phyloP scores from a whole-genome alignment of 768 basidiomycete species.

The Gelatoporia subvermispora region DNA sequence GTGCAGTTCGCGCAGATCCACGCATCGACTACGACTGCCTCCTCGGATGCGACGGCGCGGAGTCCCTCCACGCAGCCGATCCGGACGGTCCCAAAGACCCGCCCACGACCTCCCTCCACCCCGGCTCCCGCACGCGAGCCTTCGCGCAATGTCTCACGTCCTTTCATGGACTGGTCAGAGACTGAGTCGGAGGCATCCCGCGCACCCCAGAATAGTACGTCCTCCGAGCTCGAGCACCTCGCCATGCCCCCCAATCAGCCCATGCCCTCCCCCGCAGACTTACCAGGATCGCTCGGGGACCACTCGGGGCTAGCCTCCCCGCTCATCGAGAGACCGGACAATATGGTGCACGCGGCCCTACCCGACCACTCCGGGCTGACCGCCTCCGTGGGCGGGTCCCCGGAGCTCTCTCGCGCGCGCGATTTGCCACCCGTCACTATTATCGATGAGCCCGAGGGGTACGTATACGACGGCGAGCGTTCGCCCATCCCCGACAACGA shows the following conservation, averaged over 20 bases:
- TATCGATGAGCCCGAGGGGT: not conserved
- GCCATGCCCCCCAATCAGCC: slow-evolving; percentile 16
- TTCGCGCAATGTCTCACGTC: slow-evolving; percentile 18
- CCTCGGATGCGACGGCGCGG: slow-evolving; percentile 8
- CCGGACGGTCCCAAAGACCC: not conserved
- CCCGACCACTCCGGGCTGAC: slow-evolving; percentile 7
- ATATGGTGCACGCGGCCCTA: slow-evolving; percentile 4
- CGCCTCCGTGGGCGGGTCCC: slow-evolving; percentile 15
- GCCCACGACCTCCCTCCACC: not conserved
- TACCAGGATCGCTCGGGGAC: not conserved
- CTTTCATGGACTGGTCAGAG: slow-evolving; percentile 20
- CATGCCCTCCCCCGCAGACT: slow-evolving; percentile 14
- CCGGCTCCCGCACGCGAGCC: slow-evolving; percentile 14
- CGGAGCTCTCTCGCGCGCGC: slow-evolving; percentile 5
- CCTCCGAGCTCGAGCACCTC: slow-evolving; percentile 23
- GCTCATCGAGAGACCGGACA: not conserved
- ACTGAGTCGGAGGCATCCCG: slow-evolving; percentile 10
- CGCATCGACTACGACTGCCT: slow-evolving; percentile 8
- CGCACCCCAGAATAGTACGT: slow-evolving; percentile 8
- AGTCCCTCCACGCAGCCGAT: not conserved
- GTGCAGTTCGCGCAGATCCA: slow-evolving; percentile 15
- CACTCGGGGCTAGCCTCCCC: not conserved
- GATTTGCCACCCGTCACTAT: slow-evolving; percentile 6
- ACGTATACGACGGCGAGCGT: not conserved
- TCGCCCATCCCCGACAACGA: not conserved